These are phyloP conservation scores for Xerocomus minutiporus DNA, from an alignment of 1,284 basidiomycete species.

Conservation along the genomic window DNA sequence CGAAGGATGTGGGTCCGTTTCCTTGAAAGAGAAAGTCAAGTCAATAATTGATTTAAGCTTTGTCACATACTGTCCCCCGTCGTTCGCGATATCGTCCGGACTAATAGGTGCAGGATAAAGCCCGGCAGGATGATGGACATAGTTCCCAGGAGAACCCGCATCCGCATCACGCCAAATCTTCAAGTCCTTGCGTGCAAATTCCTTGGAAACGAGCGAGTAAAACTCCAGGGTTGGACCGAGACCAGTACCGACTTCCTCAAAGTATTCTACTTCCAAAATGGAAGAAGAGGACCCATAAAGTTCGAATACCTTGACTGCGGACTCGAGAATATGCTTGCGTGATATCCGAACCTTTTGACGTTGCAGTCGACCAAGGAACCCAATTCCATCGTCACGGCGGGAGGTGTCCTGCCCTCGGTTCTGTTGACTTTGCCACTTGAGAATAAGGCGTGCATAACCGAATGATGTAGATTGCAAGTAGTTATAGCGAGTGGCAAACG, in stretches of 20 bases:
- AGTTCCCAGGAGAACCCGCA: slow-evolving; percentile 52
- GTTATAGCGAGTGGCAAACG: slow-evolving; percentile 93
- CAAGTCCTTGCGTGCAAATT: slow-evolving; percentile 84
- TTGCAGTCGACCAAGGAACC: slow-evolving; percentile 87
- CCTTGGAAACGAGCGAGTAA: slow-evolving; percentile 89
- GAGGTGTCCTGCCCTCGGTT: slow-evolving; percentile 67
- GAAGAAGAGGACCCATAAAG: slow-evolving; percentile 92
- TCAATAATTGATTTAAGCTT: background rate
- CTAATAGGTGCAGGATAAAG: slow-evolving; percentile 86
- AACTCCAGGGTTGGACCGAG: slow-evolving; percentile 98
- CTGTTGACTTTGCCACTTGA: slow-evolving; percentile 86
- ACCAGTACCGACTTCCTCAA: slow-evolving; percentile 98
- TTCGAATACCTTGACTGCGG: slow-evolving; percentile 97
- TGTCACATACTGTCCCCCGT: slow-evolving; percentile 65
- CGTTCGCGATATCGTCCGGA: slow-evolving; percentile 57
- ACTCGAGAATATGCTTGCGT: slow-evolving; percentile 89
- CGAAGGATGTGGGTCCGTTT: slow-evolving; percentile 82
- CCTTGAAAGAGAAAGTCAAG: slow-evolving; percentile 34
- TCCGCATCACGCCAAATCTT: slow-evolving; percentile 91
- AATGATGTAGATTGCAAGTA: slow-evolving; percentile 98
- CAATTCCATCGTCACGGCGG: slow-evolving; percentile 84
- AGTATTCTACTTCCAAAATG: slow-evolving; percentile 96
- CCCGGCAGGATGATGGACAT: slow-evolving; percentile 80
- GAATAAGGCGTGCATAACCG: slow-evolving; percentile 90
- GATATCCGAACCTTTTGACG: slow-evolving; percentile 97